Evolutionary conservation across 1,139 yeast species (phyloP).

Genomic region (Hanseniaspora gamundiae): DNA sequence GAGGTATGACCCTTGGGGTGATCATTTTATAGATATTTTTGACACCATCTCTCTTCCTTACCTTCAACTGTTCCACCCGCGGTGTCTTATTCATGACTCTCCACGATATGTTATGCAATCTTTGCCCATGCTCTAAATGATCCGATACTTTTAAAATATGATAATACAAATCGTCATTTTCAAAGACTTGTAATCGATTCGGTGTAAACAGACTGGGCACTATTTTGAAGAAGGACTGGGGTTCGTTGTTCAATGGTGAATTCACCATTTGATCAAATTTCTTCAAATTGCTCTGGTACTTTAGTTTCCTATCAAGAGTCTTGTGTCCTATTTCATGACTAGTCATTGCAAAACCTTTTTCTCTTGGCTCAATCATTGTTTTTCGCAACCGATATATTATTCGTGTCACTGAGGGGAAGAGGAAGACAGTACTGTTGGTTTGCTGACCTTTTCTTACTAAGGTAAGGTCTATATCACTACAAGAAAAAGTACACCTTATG

Average conservation of each 20-base stretch:
- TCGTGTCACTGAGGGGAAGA: too few relatives aligned
- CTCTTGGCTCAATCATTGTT: too few relatives aligned
- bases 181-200: constrained; percentile 21
- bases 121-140: constrained; percentile 22
- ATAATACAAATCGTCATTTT: constrained; percentile 20
- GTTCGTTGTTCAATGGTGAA: neutral
- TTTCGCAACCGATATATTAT: too few relatives aligned
- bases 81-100: constrained; percentile 21
- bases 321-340: too few relatives aligned
- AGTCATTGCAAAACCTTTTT: too few relatives aligned
- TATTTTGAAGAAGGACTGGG: constrained; percentile 17
- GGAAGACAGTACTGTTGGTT: too few relatives aligned
- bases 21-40: constrained; percentile 21
- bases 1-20: constrained; percentile 13
- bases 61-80: constrained; percentile 8
- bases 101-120: constrained; percentile 24
- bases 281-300: neutral
- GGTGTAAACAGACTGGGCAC: constrained; percentile 23
- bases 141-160: constrained; percentile 17
- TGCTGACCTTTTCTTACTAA: too few relatives aligned
- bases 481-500: too few relatives aligned
- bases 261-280: neutral
- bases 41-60: constrained; percentile 24
- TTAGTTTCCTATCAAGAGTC: neutral
- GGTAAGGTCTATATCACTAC: too few relatives aligned